Evolutionary conservation across 2,329 filamentous ascomycete species (phyloP).

Genomic region (Chaetomiaceae sp.): DNA sequence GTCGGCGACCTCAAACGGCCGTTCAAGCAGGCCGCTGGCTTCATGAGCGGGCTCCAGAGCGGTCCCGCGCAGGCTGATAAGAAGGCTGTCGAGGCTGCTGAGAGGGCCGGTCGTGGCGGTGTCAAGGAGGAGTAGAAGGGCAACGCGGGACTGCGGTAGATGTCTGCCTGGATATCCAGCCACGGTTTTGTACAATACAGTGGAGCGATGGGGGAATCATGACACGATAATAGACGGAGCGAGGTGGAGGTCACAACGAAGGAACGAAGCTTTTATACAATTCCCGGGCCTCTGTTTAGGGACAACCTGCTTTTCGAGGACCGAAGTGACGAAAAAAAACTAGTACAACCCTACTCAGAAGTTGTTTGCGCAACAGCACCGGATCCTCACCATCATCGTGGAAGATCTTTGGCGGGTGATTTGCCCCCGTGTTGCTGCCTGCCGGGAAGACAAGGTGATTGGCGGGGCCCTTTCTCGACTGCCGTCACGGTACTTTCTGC

Average conservation of each 20-base stretch:
- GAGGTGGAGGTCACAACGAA: not conserved
- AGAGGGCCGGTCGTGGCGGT: conserved; percentile 68
- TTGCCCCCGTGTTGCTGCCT: not conserved
- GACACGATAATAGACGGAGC: conserved; percentile 3
- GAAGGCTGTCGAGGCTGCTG: conserved; percentile 75
- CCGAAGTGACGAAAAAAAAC: too few species aligned
- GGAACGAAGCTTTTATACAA: too few species aligned
- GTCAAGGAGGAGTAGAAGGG: conserved; percentile 64
- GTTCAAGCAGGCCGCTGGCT: conserved; percentile 80
- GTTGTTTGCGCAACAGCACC: too few species aligned
- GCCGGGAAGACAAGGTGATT: not conserved
- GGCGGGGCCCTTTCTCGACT: not conserved
- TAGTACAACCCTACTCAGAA: too few species aligned
- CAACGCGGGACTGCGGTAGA: not conserved
- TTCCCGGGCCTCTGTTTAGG: too few species aligned
- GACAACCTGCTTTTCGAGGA: too few species aligned
- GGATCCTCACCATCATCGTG: too few species aligned
- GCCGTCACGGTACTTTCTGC: not conserved
- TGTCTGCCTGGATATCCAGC: not conserved
- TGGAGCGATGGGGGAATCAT: not conserved
- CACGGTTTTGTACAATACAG: conserved; percentile 13
- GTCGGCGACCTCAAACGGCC: conserved; percentile 89
- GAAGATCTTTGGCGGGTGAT: too few species aligned
- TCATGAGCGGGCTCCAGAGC: conserved; percentile 75
- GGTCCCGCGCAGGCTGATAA: conserved; percentile 83